phyloP scores from a whole-genome alignment of 306 rosid species.

The Trichosanthes truncata region DNA sequence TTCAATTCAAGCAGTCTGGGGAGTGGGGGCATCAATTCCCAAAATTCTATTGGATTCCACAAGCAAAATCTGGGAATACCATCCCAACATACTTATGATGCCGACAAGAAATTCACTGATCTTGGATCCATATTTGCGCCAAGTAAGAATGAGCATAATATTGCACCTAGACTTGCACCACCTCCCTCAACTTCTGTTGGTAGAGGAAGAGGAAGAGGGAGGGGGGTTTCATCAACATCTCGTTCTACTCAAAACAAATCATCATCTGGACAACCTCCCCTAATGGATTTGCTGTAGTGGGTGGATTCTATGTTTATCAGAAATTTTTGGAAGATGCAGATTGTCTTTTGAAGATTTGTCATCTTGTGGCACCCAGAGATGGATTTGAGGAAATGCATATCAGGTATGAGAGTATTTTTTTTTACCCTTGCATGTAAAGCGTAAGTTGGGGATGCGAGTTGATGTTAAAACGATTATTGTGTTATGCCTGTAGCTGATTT shows the following conservation, averaged over 20 bases:
- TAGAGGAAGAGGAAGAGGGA: slow-evolving; percentile 90
- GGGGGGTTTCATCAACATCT: slow-evolving; percentile 36
- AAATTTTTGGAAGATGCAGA: slow-evolving; percentile 20
- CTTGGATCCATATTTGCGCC: slow-evolving; percentile 76
- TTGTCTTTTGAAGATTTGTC: slow-evolving; percentile 21
- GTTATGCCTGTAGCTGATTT: slow-evolving; percentile 33
- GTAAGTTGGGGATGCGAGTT: slow-evolving; percentile 17
- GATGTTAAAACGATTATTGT: slow-evolving; percentile 39
- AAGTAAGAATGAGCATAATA: slow-evolving; percentile 45
- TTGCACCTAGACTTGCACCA: slow-evolving; percentile 78
- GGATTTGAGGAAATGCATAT: slow-evolving; percentile 25
- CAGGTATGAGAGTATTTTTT: slow-evolving; percentile 19
- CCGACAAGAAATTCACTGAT: slow-evolving; percentile 43
- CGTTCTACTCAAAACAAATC: slow-evolving; percentile 46
- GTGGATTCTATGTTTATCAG: slow-evolving; percentile 2
- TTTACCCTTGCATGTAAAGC: slow-evolving; percentile 23
- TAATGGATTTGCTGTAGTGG: slow-evolving; percentile 74
- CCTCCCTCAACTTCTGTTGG: slow-evolving; percentile 80
- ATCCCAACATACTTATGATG: slow-evolving; percentile 28
- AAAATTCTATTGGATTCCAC: slow-evolving; percentile 43
- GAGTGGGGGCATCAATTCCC: slow-evolving; percentile 29
- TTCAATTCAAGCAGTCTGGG: slow-evolving; percentile 25
- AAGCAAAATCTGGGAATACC: slow-evolving; percentile 47
- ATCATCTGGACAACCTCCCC: slow-evolving; percentile 56
- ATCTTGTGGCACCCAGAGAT: slow-evolving; percentile 22